These are phyloP conservation scores for Amaranthus hypochondriacus DNA, from an alignment of 148 eudicot genomes.

Conservation along the genomic window DNA sequence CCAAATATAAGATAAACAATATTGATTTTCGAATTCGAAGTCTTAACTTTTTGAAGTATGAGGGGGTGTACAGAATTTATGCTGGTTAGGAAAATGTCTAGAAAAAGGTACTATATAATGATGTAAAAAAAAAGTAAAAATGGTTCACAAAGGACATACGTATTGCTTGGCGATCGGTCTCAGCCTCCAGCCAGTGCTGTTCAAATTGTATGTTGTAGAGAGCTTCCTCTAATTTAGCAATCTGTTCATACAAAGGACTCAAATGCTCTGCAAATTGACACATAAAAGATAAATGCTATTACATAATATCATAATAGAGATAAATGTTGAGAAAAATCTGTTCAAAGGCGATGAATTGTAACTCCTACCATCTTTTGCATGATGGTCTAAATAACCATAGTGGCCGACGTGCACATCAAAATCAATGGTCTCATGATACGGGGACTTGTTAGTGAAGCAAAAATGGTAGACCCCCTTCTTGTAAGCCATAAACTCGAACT, in stretches of 20 bases:
- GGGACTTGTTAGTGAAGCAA: constrained; percentile 73
- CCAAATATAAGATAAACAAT: too few relatives aligned
- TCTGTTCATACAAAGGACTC: constrained; percentile 63
- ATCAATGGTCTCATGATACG: constrained; percentile 77
- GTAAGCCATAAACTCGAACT: constrained; percentile 56
- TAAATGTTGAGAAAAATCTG: neutral
- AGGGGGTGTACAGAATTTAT: neutral
- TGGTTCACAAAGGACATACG: constrained; percentile 30
- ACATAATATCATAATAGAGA: neutral
- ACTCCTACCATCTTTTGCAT: constrained; percentile 66
- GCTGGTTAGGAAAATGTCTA: neutral
- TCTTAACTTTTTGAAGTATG: neutral
- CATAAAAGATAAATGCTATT: neutral
- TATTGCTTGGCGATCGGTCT: constrained; percentile 71
- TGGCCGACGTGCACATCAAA: constrained; percentile 68
- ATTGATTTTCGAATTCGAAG: too few relatives aligned
- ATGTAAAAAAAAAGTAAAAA: neutral
- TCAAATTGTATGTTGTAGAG: constrained; percentile 81
- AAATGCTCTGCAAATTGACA: constrained; percentile 57
- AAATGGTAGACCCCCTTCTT: constrained; percentile 53
- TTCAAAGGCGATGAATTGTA: neutral
- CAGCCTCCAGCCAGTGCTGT: constrained; percentile 88
- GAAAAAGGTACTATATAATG: neutral
- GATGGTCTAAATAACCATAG: constrained; percentile 48
- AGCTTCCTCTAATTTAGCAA: constrained; percentile 66